Conservation (phyloP, 2,329 filamentous ascomycete species). For the Phialemoniopsis sp. region DNA sequence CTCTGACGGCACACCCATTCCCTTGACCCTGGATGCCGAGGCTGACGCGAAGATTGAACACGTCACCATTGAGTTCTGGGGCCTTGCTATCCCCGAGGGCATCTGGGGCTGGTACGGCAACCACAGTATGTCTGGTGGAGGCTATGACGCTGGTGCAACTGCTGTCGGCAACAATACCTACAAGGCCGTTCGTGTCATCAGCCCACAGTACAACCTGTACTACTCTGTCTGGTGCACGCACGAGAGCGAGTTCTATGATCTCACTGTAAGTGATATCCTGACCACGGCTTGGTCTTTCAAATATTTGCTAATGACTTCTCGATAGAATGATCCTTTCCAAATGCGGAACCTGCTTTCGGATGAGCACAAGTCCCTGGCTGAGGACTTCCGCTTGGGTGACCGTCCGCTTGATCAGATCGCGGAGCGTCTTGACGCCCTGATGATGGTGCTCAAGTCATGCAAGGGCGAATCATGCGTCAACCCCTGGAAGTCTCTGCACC, state of each 20-base stretch:
- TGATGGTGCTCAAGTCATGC: constrained; percentile 59
- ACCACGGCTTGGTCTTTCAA: background rate
- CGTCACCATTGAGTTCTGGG: constrained; percentile 55
- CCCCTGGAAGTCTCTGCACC: constrained; percentile 56
- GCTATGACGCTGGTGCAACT: background rate
- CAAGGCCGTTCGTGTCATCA: constrained; percentile 51
- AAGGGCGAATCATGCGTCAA: constrained; percentile 45
- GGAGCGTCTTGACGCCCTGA: constrained; percentile 50
- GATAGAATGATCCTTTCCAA: constrained; percentile 48
- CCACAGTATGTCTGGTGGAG: constrained; percentile 4
- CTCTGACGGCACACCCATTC: constrained; percentile 51
- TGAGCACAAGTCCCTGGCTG: constrained; percentile 7
- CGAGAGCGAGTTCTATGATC: constrained; percentile 64
- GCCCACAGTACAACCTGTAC: constrained; percentile 51
- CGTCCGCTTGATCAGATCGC: constrained; percentile 34
- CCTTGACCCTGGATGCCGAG: constrained; percentile 17
- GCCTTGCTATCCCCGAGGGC: constrained; percentile 31
- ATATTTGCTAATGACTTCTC: background rate
- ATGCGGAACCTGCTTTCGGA: constrained; percentile 34
- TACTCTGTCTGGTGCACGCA: constrained; percentile 67
- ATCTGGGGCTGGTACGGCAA: constrained; percentile 15
- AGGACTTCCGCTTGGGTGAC: constrained; percentile 25
- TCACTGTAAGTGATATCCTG: constrained; percentile 38
- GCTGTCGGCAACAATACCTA: constrained; percentile 55
- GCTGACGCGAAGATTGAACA: constrained; percentile 38